A percentile compares a stretch with the other conserved stretches of the same genome.
phyloP scores from a whole-genome alignment of 1,284 basidiomycete genomes.

The Porodaedalea pini region DNA sequence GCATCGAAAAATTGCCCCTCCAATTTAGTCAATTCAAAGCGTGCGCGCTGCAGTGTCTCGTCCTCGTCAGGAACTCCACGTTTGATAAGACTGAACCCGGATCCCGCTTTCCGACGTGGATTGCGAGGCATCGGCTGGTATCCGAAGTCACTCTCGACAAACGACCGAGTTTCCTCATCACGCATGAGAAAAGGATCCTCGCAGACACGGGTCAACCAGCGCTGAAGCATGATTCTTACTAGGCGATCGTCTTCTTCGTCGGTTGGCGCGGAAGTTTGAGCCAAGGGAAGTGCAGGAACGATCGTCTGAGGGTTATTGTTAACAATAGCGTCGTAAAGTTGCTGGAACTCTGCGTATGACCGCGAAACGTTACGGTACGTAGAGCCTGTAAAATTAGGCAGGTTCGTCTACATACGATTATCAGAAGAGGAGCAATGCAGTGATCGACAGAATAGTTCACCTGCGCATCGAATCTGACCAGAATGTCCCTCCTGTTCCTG shows the following conservation, averaged over 20 bases:
- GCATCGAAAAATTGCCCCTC: slow-evolving; percentile 88
- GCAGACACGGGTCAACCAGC: slow-evolving; percentile 87
- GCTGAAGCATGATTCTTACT: slow-evolving; percentile 87
- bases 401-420: slow-evolving; percentile 66
- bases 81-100: slow-evolving; percentile 66
- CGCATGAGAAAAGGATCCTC: slow-evolving; percentile 81
- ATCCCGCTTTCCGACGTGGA: slow-evolving; percentile 63
- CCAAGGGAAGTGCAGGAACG: slow-evolving; percentile 84
- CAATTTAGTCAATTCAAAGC: slow-evolving; percentile 84
- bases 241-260: slow-evolving; percentile 96
- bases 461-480: slow-evolving; percentile 90
- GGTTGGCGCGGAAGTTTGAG: slow-evolving; percentile 89
- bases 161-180: slow-evolving; percentile 89
- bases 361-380: slow-evolving; percentile 89
- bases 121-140: slow-evolving; percentile 74
- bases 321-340: slow-evolving; percentile 83
- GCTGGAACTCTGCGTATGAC: slow-evolving; percentile 88
- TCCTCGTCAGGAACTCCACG: slow-evolving; percentile 79
- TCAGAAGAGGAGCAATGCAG: neutral
- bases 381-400: slow-evolving; percentile 84
- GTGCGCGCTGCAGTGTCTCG: slow-evolving; percentile 81
- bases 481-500: slow-evolving; percentile 87
- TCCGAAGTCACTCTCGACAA: slow-evolving; percentile 94
- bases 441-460: slow-evolving; percentile 37
- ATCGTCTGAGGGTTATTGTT: slow-evolving; percentile 88